phyloP scores from a whole-genome alignment of 805 yeast species.

The Ogataea neopini region DNA sequence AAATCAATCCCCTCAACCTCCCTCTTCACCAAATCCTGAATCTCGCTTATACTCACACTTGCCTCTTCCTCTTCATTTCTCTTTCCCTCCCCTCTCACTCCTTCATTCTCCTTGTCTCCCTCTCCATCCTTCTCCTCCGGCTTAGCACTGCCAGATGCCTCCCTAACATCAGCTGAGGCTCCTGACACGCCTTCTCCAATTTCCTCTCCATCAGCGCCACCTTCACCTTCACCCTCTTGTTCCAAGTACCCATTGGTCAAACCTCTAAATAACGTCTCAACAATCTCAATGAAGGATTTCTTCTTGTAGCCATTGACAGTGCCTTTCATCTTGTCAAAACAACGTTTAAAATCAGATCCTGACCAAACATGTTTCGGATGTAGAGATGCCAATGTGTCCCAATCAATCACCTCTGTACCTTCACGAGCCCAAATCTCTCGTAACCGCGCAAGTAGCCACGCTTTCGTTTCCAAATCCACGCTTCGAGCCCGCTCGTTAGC shows the following conservation, averaged over 20 bases:
- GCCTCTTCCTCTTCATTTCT: conserved; percentile 5
- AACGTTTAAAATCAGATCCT: conserved; percentile 59
- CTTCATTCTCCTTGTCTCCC: not conserved
- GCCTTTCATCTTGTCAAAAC: conserved; percentile 60
- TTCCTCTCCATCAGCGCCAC: not conserved
- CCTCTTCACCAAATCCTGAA: conserved; percentile 22
- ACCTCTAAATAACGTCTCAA: conserved; percentile 27
- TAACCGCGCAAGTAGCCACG: conserved; percentile 50
- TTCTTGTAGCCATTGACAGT: conserved; percentile 49
- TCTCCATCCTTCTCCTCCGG: not conserved
- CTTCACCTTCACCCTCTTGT: not conserved
- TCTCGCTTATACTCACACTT: conserved; percentile 19
- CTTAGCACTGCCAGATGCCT: not conserved
- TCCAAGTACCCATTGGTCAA: conserved; percentile 7
- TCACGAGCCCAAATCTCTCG: conserved; percentile 44
- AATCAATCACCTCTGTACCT: conserved; percentile 45
- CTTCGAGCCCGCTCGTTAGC: conserved; percentile 44
- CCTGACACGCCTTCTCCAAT: not conserved
- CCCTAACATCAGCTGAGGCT: not conserved
- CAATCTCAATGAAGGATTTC: conserved; percentile 37
- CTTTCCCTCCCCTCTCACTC: not conserved
- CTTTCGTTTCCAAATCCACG: conserved; percentile 47
- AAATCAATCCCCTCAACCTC: conserved; percentile 24
- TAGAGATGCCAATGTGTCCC: conserved; percentile 53
- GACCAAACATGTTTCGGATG: conserved; percentile 52